phyloP scores from a whole-genome alignment of 129 eudicot genomes.

The Glebionis coronaria region DNA sequence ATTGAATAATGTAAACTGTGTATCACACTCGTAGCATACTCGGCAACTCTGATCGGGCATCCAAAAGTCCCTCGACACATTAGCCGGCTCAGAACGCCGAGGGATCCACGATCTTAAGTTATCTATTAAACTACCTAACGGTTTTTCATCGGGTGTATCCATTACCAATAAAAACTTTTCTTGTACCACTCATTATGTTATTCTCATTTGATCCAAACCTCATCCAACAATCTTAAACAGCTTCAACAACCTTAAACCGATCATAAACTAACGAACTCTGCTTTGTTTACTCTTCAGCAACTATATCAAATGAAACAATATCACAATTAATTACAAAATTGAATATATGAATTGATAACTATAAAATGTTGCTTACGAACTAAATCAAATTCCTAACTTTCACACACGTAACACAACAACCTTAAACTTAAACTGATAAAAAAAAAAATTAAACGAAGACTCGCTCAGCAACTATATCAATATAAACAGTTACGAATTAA shows the following conservation, averaged over 20 bases:
- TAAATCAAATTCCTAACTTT: no score
- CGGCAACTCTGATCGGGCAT: conserved; percentile 98
- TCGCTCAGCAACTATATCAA: neutral
- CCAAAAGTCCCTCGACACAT: conserved; percentile 97
- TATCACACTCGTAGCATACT: conserved; percentile 92
- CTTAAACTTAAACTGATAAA: no score
- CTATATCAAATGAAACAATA: neutral
- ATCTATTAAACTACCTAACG: conserved; percentile 52
- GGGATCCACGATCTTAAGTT: conserved; percentile 70
- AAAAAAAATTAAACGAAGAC: no score
- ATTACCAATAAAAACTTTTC: conserved; percentile 41
- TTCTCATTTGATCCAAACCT: conserved; percentile 55
- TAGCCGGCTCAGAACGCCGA: conserved; percentile 62
- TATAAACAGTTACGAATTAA: neutral
- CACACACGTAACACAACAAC: no score
- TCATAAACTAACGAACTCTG: neutral
- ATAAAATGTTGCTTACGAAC: no score
- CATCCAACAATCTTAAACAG: conserved; percentile 20
- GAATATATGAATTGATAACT: no score
- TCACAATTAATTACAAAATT: neutral
- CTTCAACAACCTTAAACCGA: neutral
- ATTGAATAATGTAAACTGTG: conserved; percentile 68
- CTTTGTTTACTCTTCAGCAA: neutral
- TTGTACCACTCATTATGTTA: conserved; percentile 53
- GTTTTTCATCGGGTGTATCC: conserved; percentile 58